phyloP scores from a whole-genome alignment of 768 basidiomycete species.

The Rhodotorula kratochvilovae region DNA sequence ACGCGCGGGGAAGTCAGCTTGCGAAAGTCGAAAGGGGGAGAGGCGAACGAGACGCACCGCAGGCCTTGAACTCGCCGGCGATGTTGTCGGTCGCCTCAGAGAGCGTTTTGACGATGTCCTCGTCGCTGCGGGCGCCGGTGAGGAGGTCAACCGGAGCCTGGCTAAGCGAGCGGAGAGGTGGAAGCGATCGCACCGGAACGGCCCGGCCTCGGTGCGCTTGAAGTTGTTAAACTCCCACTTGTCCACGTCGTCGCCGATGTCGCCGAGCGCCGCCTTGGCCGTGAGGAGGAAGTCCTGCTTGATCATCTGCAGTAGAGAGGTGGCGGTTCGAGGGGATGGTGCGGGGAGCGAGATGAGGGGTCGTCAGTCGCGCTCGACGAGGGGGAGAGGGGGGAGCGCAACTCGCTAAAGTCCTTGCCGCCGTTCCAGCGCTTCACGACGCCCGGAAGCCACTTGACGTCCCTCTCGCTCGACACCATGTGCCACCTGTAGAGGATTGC shows the following conservation, averaged over 20 bases:
- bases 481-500: constrained; percentile 43
- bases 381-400: neutral
- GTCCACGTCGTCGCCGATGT: constrained; percentile 9
- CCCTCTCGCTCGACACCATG: constrained; percentile 45
- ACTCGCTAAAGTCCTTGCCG: constrained; percentile 17
- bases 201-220: constrained; percentile 16
- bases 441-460: constrained; percentile 48
- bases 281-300: constrained; percentile 3
- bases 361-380: neutral
- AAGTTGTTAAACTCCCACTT: constrained; percentile 20
- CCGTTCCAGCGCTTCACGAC: constrained; percentile 50
- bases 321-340: no score
- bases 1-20: neutral
- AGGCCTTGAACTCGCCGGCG: constrained; percentile 32
- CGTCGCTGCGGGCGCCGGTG: constrained; percentile 23
- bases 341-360: no score
- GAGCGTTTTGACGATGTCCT: constrained; percentile 27
- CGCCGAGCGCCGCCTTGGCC: neutral
- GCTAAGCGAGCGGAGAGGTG: neutral
- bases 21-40: no score
- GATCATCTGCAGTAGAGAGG: constrained; percentile 17
- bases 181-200: constrained; percentile 3
- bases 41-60: constrained; percentile 3
- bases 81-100: constrained; percentile 21
- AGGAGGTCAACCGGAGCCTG: no score